phyloP scores from a whole-genome alignment of 1,284 basidiomycete species.

The Cutaneotrichosporon cutaneum region DNA sequence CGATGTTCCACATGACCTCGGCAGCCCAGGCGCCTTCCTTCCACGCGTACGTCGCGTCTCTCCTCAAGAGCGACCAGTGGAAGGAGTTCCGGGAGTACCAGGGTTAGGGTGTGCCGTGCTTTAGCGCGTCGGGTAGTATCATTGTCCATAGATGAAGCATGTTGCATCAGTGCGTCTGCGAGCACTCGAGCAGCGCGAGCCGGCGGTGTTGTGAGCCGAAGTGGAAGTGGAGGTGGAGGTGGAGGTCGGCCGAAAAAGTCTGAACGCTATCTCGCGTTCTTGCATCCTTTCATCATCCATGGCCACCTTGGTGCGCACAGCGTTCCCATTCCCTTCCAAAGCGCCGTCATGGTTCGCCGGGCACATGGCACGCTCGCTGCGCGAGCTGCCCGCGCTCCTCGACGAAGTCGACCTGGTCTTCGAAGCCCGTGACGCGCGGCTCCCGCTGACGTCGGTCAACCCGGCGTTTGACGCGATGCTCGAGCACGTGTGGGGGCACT shows the following conservation, averaged over 20 bases:
- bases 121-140: neutral
- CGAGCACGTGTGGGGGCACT: conserved; percentile 39
- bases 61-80: conserved; percentile 47
- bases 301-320: conserved; percentile 12
- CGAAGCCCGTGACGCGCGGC: conserved; percentile 86
- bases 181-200: too few species aligned
- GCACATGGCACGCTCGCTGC: conserved; percentile 88
- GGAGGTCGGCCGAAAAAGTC: neutral
- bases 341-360: conserved; percentile 96
- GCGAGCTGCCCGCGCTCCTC: conserved; percentile 71
- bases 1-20: conserved; percentile 65
- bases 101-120: conserved; percentile 19
- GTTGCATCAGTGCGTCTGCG: conserved; percentile 3
- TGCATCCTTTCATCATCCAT: neutral
- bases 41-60: conserved; percentile 63
- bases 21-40: conserved; percentile 66
- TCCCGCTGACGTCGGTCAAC: conserved; percentile 93
- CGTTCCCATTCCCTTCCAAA: conserved; percentile 53
- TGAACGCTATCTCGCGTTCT: neutral
- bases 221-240: neutral
- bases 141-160: conserved; percentile 10
- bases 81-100: conserved; percentile 47
- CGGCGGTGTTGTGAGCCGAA: neutral
- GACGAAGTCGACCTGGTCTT: conserved; percentile 85
- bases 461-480: conserved; percentile 70